These are phyloP conservation scores for Naganishia liquefaciens DNA, from an alignment of 1,284 basidiomycete genomes.

Conservation along the genomic window DNA sequence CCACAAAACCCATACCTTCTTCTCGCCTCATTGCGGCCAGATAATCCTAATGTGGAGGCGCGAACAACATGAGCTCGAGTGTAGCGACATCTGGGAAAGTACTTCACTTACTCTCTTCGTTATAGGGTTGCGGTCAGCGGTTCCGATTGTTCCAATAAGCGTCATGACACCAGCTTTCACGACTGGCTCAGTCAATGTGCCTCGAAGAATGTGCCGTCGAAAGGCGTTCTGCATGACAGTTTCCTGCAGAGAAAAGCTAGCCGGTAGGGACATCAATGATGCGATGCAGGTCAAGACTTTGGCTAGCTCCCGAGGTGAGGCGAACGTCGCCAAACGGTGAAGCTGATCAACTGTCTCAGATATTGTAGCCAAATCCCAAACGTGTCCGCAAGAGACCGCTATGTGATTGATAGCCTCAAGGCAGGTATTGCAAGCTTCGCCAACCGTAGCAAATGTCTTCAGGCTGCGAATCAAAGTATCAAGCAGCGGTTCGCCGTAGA, in stretches of 20 bases:
- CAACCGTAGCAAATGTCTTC: conserved; percentile 1
- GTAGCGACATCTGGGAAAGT: too few species aligned
- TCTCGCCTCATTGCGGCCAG: conserved; percentile 26
- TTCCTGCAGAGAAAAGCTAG: conserved; percentile 23
- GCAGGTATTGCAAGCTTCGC: conserved; percentile 6
- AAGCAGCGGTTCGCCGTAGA: conserved; percentile 28
- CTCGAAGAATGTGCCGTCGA: conserved; percentile 18
- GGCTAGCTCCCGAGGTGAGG: conserved; percentile 8
- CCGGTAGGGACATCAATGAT: conserved; percentile 29
- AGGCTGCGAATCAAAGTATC: conserved; percentile 13
- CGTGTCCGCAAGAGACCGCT: conserved; percentile 27
- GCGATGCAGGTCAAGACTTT: conserved; percentile 27
- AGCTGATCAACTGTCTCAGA: conserved; percentile 7
- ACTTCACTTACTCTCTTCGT: conserved; percentile 1
- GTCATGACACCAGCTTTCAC: conserved; percentile 27
- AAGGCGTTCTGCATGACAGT: conserved; percentile 18
- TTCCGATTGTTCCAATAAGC: conserved; percentile 30
- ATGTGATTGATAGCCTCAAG: conserved; percentile 27
- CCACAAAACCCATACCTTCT: conserved; percentile 6
- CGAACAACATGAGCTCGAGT: too few species aligned
- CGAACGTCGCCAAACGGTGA: conserved; percentile 5
- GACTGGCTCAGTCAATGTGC: not conserved
- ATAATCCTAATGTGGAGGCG: conserved; percentile 6
- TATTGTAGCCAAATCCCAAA: conserved; percentile 24
- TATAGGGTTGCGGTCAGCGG: conserved; percentile 30